Base-by-base conservation (phyloP, 495 filamentous ascomycete genomes). In the Penicillium waksmanii region DNA sequence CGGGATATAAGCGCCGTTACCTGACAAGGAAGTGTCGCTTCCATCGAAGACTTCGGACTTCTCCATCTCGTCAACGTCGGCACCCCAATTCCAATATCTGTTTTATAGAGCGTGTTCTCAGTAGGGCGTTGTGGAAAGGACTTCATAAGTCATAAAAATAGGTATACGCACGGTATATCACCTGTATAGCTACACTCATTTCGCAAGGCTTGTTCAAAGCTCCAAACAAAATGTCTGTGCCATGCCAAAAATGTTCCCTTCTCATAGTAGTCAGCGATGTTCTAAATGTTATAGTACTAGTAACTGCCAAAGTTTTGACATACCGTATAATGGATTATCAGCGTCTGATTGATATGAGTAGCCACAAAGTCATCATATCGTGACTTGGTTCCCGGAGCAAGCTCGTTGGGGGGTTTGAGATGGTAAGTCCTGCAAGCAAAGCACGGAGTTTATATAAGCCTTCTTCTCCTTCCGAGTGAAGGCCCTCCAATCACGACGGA, bases 361-460 rank as follows among this genome's bases (percentile, higher is more conserved):
- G 80, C 85, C 40, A 87, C 77, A 64, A 92, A 91, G 67, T 92
- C 89, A 74, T 92, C 89, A 62, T 83, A 89, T 17, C 85, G 78
- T 63, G 74, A 82, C 66, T 69, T 79, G 2, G 82, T 80, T 40
- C 84, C 84, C 15, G 54, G 79, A 54, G 80, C 80, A 5, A 74
- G 53, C 5, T 57, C 52, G 1, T 72, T 46, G 2, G 80, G 80
- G 68, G 2, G 79, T 82, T 17, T 67, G 79, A 1, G 84, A 61
- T 0, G 87, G 82, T 61, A 78, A 66, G 9, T 55, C 60, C 60
- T 84, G 79, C 5, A 93, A 65, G 63, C 89, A 92, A 50, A 83
- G 76, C 23, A 91, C 82, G 1, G 89, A 85, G 25, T 81, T 68
- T 57, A 86, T 87, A 61, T 88, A 91, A 12, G 70, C 69, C 40